These are phyloP conservation scores for Berberis vulgaris DNA, from an alignment of 164 flowering plant species.

Conservation along the genomic window DNA sequence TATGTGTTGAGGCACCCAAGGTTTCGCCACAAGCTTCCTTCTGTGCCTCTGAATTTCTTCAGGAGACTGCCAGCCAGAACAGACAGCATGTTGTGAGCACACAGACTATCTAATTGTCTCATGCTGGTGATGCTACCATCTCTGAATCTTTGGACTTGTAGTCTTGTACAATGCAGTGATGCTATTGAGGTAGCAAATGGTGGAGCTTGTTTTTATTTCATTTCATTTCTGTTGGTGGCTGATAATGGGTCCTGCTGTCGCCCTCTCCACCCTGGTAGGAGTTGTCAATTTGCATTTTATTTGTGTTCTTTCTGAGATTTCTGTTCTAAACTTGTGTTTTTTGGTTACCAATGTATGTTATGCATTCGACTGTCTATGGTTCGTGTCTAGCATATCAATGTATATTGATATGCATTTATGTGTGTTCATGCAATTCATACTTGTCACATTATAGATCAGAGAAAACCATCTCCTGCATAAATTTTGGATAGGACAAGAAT, in stretches of 20 bases:
- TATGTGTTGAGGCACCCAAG: conserved; percentile 62
- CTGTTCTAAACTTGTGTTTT: conserved; percentile 14
- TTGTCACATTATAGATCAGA: no score
- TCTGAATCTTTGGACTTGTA: no score
- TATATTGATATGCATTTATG: no score
- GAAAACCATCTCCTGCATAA: no score
- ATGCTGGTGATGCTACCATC: no score
- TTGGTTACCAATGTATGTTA: neutral
- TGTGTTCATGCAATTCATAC: no score
- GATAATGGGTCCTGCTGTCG: conserved; percentile 14
- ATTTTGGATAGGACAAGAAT: no score
- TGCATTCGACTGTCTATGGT: neutral
- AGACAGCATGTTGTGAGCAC: conserved; percentile 51
- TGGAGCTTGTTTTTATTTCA: conserved; percentile 12
- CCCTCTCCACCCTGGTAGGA: conserved; percentile 14
- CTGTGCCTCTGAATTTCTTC: conserved; percentile 58
- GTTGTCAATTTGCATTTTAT: conserved; percentile 18
- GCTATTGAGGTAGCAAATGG: conserved; percentile 7
- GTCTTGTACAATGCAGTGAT: conserved; percentile 1
- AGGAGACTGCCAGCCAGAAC: conserved; percentile 62
- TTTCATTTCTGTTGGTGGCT: conserved; percentile 5
- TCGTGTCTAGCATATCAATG: neutral
- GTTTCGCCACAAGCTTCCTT: conserved; percentile 67
- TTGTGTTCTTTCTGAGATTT: conserved; percentile 8
- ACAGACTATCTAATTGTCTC: neutral